Conservation (phyloP, 2,329 filamentous ascomycete species). For the Paecilomyces niveus region DNA sequence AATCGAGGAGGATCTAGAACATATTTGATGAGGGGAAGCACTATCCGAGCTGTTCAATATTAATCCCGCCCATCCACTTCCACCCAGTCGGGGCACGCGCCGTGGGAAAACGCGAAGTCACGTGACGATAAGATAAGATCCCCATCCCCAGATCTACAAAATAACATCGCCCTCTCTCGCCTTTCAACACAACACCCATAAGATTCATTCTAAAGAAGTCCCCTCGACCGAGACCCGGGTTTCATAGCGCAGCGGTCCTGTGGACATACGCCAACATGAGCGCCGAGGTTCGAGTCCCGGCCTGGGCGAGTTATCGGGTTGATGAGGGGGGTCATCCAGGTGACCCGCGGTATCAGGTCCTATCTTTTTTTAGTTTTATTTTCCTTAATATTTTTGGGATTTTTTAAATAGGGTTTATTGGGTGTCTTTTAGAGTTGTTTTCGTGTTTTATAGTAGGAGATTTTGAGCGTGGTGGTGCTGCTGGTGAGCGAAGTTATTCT, state of each 20-base stretch:
- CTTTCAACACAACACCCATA: neutral
- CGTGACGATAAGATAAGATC: conserved; percentile 23
- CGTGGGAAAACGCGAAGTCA: conserved; percentile 16
- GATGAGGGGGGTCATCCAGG: too few relatives aligned
- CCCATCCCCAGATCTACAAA: neutral
- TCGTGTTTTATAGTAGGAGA: neutral
- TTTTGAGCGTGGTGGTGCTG: neutral
- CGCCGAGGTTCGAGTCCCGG: neutral
- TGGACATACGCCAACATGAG: neutral
- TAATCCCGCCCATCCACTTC: too few relatives aligned
- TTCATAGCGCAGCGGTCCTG: neutral
- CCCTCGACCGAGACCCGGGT: too few relatives aligned
- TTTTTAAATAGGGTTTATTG: too few relatives aligned
- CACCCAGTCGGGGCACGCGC: conserved; percentile 7
- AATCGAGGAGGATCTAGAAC: neutral
- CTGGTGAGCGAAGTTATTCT: neutral
- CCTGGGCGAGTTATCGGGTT: too few relatives aligned
- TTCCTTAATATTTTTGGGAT: too few relatives aligned
- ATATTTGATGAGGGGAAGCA: neutral
- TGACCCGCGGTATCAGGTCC: too few relatives aligned
- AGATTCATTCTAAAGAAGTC: neutral
- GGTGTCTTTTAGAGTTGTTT: too few relatives aligned
- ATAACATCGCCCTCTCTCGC: neutral
- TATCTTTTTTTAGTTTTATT: too few relatives aligned
- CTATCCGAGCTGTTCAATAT: too few relatives aligned